Percentiles rank a stretch among this genome's conserved stretches.
These are phyloP conservation scores for Gilbertella persicaria DNA, from an alignment of 371 early-diverging fungal species.

Conservation along the genomic window DNA sequence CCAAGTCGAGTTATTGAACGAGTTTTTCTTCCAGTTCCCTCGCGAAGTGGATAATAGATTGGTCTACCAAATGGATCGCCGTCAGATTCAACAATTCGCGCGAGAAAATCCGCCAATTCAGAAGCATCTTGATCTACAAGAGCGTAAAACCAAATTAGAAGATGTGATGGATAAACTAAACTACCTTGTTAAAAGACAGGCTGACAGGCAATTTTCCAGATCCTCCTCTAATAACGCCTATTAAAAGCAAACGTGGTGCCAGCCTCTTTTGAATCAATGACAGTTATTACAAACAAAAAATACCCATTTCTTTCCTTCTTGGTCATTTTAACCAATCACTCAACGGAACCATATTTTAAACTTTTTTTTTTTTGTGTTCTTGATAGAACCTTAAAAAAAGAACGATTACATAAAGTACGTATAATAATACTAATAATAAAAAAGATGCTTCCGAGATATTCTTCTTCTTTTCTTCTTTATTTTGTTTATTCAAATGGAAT, in stretches of 20 bases:
- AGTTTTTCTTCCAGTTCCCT: conserved; percentile 97
- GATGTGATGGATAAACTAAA: conserved; percentile 78
- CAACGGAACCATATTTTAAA: neutral
- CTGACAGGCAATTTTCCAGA: conserved; percentile 44
- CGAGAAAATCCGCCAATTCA: conserved; percentile 85
- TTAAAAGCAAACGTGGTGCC: too few relatives aligned
- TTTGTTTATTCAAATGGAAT: neutral
- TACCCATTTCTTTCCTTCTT: conserved; percentile 7
- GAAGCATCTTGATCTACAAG: conserved; percentile 83
- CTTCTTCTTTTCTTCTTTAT: neutral
- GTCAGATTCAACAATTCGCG: conserved; percentile 85
- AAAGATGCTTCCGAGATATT: too few relatives aligned
- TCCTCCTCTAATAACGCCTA: neutral
- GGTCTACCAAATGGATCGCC: conserved; percentile 72
- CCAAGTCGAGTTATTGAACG: conserved; percentile 93
- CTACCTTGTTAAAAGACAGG: conserved; percentile 65
- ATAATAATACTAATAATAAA: too few relatives aligned
- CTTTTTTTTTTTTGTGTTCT: neutral
- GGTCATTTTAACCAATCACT: neutral
- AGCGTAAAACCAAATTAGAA: conserved; percentile 84
- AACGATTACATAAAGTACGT: neutral
- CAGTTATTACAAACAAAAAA: too few relatives aligned
- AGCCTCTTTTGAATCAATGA: too few relatives aligned
- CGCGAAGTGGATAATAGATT: conserved; percentile 89
- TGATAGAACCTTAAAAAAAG: neutral